phyloP scores from a whole-genome alignment of 2,329 filamentous ascomycete species.

The Cladosporium sp. region DNA sequence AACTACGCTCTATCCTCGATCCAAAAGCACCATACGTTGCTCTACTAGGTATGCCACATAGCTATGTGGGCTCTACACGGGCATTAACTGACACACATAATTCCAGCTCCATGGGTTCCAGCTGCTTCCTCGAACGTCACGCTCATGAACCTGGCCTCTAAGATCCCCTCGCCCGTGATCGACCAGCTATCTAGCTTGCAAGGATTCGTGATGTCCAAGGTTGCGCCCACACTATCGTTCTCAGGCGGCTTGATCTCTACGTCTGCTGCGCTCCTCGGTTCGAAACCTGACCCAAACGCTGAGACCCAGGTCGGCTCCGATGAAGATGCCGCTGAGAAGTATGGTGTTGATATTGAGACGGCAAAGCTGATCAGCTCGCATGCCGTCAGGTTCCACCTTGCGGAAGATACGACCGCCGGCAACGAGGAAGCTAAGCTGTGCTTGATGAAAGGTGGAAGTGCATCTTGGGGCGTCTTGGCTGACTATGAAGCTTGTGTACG shows the following conservation, averaged over 20 bases:
- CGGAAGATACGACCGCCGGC: slow-evolving; percentile 37
- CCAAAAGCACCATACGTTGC: slow-evolving; percentile 33
- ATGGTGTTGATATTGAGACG: slow-evolving; percentile 29
- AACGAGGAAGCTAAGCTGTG: slow-evolving; percentile 44
- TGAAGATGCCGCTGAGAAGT: slow-evolving; percentile 27
- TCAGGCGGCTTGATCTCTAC: slow-evolving; percentile 34
- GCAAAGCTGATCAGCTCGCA: slow-evolving; percentile 27
- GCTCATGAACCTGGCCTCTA: slow-evolving; percentile 27
- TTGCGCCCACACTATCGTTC: slow-evolving; percentile 33
- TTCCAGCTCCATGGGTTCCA: slow-evolving; percentile 45
- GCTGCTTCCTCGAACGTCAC: slow-evolving; percentile 38
- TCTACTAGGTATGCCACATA: slow-evolving; percentile 27
- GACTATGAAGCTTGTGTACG: slow-evolving; percentile 37
- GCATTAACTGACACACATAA: background rate
- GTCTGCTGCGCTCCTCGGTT: slow-evolving; percentile 23
- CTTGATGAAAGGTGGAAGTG: slow-evolving; percentile 35
- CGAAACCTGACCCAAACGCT: background rate
- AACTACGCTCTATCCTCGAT: slow-evolving; percentile 38
- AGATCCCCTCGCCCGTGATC: slow-evolving; percentile 33
- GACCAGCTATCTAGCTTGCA: slow-evolving; percentile 35
- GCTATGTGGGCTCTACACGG: background rate
- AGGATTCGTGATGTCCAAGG: slow-evolving; percentile 35
- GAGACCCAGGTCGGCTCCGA: slow-evolving; percentile 1
- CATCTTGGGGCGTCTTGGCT: slow-evolving; percentile 38
- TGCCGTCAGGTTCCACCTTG: slow-evolving; percentile 26